Percentiles rank a stretch among this genome's conserved stretches.
These are phyloP conservation scores for Pterocarpus santalinus DNA, from an alignment of 306 rosid genomes.

Conservation along the genomic window DNA sequence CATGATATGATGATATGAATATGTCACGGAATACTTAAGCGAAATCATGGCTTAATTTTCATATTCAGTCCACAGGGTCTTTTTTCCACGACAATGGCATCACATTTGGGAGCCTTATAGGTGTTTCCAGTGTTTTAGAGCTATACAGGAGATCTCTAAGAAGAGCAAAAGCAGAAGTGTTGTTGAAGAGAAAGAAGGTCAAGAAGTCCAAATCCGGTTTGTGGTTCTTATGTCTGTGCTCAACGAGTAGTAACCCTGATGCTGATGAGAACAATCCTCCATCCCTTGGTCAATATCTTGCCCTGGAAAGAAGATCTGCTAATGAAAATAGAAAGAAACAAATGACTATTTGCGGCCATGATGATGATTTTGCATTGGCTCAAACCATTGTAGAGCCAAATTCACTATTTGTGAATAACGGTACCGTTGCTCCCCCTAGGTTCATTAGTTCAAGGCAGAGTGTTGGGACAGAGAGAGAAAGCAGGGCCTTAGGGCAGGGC, in stretches of 20 bases:
- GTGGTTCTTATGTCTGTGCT: neutral
- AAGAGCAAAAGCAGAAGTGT: constrained; percentile 54
- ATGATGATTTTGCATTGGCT: constrained; percentile 23
- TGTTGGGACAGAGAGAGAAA: neutral
- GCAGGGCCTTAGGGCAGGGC: neutral
- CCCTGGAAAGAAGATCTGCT: constrained; percentile 27
- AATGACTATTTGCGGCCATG: neutral
- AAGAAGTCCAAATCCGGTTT: constrained; percentile 26
- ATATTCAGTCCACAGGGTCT: constrained; percentile 67
- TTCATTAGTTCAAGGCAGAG: neutral
- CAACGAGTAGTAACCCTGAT: neutral
- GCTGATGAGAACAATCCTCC: neutral
- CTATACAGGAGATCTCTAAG: constrained; percentile 62
- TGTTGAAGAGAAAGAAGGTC: constrained; percentile 36
- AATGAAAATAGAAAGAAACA: constrained; percentile 41
- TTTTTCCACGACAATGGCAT: constrained; percentile 71
- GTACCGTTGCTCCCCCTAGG: no score
- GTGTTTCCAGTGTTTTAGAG: constrained; percentile 63
- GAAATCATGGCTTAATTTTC: neutral
- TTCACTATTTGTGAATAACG: no score
- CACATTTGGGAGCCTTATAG: constrained; percentile 70
- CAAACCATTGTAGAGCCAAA: neutral
- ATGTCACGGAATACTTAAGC: neutral
- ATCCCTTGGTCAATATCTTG: neutral
- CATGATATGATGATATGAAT: neutral